A percentile compares a stretch with the other conserved stretches of the same genome.
phyloP scores from a whole-genome alignment of 2,329 filamentous ascomycete species.

The Cordyceps cateniannulata region DNA sequence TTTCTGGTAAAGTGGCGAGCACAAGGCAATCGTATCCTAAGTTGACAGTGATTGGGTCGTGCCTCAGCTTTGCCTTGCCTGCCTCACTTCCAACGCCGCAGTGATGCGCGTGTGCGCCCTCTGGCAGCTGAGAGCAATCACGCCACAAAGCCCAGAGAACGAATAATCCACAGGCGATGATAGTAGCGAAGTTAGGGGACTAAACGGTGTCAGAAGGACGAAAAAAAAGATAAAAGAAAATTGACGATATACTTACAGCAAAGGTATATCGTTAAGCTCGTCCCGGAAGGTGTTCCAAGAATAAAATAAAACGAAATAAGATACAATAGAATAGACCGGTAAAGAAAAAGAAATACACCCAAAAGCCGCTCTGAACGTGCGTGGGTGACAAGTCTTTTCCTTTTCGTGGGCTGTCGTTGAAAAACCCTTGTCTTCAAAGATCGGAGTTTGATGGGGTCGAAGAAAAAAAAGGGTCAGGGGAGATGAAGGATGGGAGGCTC shows the following conservation, averaged over 20 bases:
- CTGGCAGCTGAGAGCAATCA: neutral
- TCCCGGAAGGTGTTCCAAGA: no score
- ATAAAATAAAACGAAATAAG: neutral
- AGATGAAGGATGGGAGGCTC: neutral
- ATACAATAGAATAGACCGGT: neutral
- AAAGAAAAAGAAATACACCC: slow-evolving; percentile 4
- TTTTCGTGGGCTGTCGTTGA: neutral
- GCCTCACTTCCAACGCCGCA: neutral
- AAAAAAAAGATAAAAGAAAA: neutral
- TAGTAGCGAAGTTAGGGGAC: neutral
- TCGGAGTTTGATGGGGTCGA: neutral
- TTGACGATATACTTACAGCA: neutral
- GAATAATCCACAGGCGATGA: neutral
- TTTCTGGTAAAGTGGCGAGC: neutral
- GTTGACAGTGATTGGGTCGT: neutral
- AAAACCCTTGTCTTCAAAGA: neutral
- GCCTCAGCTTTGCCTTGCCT: neutral
- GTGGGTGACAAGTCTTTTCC: slow-evolving; percentile 1
- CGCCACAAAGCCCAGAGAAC: neutral
- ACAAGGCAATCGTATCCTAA: neutral
- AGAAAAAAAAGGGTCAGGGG: neutral
- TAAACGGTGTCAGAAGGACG: neutral
- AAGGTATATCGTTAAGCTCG: neutral
- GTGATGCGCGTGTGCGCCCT: neutral
- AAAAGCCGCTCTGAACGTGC: slow-evolving; percentile 8